Base-by-base conservation (phyloP, 2,329 filamentous ascomycete genomes). In the Calonectria hawksworthii region DNA sequence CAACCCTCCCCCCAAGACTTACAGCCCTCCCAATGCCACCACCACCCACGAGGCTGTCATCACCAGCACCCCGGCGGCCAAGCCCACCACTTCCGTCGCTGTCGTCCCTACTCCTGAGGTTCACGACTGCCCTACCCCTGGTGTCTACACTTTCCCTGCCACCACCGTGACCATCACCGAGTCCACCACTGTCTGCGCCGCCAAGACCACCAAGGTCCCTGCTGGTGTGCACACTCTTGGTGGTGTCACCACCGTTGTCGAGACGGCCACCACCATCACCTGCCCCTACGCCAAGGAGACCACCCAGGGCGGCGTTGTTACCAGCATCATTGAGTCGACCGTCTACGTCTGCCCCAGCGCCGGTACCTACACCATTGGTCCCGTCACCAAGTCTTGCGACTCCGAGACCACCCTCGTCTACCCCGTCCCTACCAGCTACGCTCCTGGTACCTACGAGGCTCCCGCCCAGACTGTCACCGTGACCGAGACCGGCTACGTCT, bases 301-400 rank as follows among this genome's bases (percentile, higher is more conserved):
- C 80, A 93, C 92, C 78, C 86, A 84, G 72, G 86, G 87, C 77
- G 86, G 85, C 77, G 90, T 91, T 66, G 90, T 91, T 73, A 94
- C 92, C 86, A 94, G 90, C 87, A 88, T 93, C 80, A 91, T 95
- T 82, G 87, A 90, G 86, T 91, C 88, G 80, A 95, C 94, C 82
- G 93, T 92, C 82, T 95, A 93, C 83, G 90, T 93, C 82, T 95
- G 94, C 92, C 93, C 93, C 76, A 88, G 88, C 65, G 88, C 93
- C 81, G 94, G 94, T 84, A 95, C 93, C 72, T 96, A 95, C 90
- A 95, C 93, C 83, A 92, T 96, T 80, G 92, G 89, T 78, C 92
- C 94, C 72, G 89, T 89, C 83, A 94, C 92, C 83, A 94, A 92
- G 78, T 88, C 87, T 41, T 88, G 92, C 78, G 85, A 88, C 72